A percentile compares a stretch with the other conserved stretches of the same genome.
Conservation (phyloP, 257 asterid genomes). For the Primulina huaijiensis region DNA sequence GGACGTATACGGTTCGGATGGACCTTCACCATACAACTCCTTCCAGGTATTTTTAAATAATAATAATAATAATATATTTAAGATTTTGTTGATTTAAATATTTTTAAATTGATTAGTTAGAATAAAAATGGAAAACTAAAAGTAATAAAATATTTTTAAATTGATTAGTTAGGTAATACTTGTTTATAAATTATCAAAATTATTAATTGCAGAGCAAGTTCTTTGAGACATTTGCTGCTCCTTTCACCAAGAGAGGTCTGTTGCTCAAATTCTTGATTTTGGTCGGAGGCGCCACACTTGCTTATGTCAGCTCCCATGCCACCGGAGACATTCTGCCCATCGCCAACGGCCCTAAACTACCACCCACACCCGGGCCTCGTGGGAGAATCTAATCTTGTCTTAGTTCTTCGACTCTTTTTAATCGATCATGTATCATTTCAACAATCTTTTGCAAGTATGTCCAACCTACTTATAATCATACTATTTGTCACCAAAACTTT, state of each 20-base stretch:
- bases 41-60: constrained; percentile 52
- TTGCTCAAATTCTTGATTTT: constrained; percentile 92
- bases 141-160: too few relatives aligned
- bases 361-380: constrained; percentile 80
- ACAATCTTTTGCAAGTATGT: constrained; percentile 56
- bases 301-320: constrained; percentile 78
- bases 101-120: background rate
- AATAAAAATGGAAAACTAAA: too few relatives aligned
- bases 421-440: constrained; percentile 27
- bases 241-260: constrained; percentile 94
- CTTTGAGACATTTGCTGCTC: constrained; percentile 96
- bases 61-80: background rate
- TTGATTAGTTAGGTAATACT: too few relatives aligned
- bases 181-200: too few relatives aligned
- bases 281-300: constrained; percentile 83
- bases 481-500: background rate
- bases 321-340: constrained; percentile 88
- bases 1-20: constrained; percentile 97
- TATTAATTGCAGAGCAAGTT: constrained; percentile 71
- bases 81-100: background rate
- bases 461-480: constrained; percentile 22
- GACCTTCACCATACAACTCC: constrained; percentile 89
- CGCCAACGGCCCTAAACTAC: constrained; percentile 90
- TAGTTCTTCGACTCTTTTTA: constrained; percentile 9
- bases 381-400: constrained; percentile 56